These are phyloP conservation scores for Cystobasidiaceae sp. DNA, from an alignment of 1,284 basidiomycete genomes.

Conservation along the genomic window DNA sequence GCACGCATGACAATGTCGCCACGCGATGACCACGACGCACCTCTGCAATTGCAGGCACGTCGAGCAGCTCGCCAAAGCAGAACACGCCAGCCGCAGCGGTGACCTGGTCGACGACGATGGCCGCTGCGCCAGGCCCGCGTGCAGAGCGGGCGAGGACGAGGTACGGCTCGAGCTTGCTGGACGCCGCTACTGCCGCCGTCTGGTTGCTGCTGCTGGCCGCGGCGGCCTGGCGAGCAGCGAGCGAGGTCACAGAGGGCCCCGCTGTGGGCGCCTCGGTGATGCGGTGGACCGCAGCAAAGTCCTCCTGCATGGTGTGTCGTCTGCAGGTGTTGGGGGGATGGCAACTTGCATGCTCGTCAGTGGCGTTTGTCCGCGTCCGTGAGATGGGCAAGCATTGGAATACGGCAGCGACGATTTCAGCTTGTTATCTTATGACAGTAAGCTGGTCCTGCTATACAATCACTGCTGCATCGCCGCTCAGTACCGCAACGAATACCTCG, in stretches of 20 bases:
- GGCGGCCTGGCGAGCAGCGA: too few species aligned
- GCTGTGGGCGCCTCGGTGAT: slow-evolving; percentile 16
- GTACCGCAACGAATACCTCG: too few species aligned
- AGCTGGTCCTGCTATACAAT: too few species aligned
- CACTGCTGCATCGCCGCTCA: too few species aligned
- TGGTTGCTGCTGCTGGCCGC: slow-evolving; percentile 4
- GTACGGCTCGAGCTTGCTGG: slow-evolving; percentile 58
- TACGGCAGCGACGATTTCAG: too few species aligned
- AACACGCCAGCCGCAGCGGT: slow-evolving; percentile 82
- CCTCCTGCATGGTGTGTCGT: slow-evolving; percentile 21
- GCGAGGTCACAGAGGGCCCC: not conserved
- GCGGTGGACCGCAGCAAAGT: slow-evolving; percentile 26
- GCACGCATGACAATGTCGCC: too few species aligned
- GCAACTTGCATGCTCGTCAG: too few species aligned
- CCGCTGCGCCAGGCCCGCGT: slow-evolving; percentile 76
- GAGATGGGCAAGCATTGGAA: too few species aligned
- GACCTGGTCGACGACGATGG: slow-evolving; percentile 77
- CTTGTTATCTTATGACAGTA: too few species aligned
- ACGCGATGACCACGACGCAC: slow-evolving; percentile 51
- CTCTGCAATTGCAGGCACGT: slow-evolving; percentile 73
- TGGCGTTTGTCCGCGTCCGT: too few species aligned
- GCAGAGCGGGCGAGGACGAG: slow-evolving; percentile 81
- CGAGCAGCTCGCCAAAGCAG: slow-evolving; percentile 81
- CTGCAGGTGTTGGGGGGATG: too few species aligned
- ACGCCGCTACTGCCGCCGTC: not conserved